phyloP scores from a whole-genome alignment of 179 eudicot species.

The Silene coronaria region DNA sequence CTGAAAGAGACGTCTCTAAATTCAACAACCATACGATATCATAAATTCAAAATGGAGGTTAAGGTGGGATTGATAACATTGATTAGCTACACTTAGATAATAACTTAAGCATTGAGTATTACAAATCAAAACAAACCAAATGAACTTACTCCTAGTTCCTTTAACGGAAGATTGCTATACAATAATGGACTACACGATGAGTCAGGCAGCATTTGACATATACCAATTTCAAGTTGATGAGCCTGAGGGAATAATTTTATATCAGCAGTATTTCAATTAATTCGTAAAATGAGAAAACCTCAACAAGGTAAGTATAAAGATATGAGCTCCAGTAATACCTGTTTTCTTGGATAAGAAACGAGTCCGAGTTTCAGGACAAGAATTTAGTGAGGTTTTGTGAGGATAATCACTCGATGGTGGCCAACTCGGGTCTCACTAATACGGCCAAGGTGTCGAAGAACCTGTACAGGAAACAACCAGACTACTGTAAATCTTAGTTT shows the following conservation, averaged over 20 bases:
- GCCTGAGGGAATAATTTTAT: constrained; percentile 14
- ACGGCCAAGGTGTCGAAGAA: constrained; percentile 90
- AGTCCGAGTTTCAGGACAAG: background rate
- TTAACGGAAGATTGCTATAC: constrained; percentile 5
- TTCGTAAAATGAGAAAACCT: background rate
- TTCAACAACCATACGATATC: background rate
- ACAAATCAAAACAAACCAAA: constrained; percentile 11
- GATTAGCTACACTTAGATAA: background rate
- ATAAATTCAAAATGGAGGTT: background rate
- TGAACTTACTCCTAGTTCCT: constrained; percentile 16
- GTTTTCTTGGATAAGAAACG: background rate
- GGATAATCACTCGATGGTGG: constrained; percentile 72
- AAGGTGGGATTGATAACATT: background rate
- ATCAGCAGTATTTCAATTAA: constrained; percentile 3
- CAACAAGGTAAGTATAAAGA: background rate
- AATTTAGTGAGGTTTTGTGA: constrained; percentile 51
- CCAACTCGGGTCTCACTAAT: constrained; percentile 75
- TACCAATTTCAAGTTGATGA: background rate
- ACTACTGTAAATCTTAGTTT: too few species aligned
- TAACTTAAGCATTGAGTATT: background rate
- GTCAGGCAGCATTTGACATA: background rate
- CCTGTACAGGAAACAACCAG: constrained; percentile 34
- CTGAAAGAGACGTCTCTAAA: background rate
- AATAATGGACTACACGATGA: constrained; percentile 1
- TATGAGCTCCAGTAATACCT: constrained; percentile 9